Base-by-base conservation (phyloP, 2,329 filamentous ascomycete species). In the Fusarium nodosum region DNA sequence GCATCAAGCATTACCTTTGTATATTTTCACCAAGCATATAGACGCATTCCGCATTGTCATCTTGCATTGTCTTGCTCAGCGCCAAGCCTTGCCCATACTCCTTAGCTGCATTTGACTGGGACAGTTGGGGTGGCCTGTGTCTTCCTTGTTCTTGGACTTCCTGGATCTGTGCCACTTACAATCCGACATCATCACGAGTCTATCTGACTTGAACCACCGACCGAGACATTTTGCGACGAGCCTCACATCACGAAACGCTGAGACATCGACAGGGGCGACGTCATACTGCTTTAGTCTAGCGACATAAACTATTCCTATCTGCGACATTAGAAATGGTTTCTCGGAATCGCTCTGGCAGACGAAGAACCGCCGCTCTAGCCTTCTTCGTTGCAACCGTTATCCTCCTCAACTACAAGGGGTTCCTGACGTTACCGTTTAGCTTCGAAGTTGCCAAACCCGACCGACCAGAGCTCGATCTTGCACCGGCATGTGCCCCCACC, bases 401-500 rank as follows among this genome's bases (percentile, higher is more conserved):
- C 31, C 31, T 71, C 31, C 59, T 71, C 26, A 65, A 62, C 26
- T 45, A 59, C 6, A 39, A 34, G 46, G 64, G 68, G 7, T 52
- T 58, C n/a, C 33, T 71, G 57, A 58, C 68, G 11, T 55, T 76
- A 12, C 68, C 75, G 5, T 11, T 30, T 10, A 57, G 64, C 38
- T 61, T 71, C 18, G 65, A 74, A 42, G 51, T 56, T 20, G 39
- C 57, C 16, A 64, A 50, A 22, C 64, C 73, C 16, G 72, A 74
- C 47, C 60, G 75, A 28, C 67, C 72, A 52, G 44, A 63, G 36
- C 42, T 74, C 56, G 24, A 48, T 22, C 45, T 51, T 53, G 63
- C 75, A 52, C 60, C 65, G 34, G n/a, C 69, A 3, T 79, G 78
- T 45, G 60, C 64, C 13, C 46, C 75, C 13, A 65, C 74, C 8